Evolutionary conservation across 2,329 filamentous ascomycete genomes (phyloP).

Genomic region (Aureobasidium zeae): DNA sequence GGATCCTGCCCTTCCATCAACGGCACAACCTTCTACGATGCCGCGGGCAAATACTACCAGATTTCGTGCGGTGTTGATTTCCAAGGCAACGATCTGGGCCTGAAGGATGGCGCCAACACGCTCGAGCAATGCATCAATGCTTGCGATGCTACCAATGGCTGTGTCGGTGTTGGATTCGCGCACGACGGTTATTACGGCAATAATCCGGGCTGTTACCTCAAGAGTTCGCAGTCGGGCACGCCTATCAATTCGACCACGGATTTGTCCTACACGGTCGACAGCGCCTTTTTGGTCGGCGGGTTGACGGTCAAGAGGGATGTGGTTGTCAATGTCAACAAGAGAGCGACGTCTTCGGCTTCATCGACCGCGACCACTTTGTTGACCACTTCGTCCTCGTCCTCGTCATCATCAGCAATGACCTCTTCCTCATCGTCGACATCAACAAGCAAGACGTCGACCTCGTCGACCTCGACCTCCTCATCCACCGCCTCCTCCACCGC

Average conservation of each 20-base stretch:
- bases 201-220: slow-evolving; percentile 11
- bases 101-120: slow-evolving; percentile 8
- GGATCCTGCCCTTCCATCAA: slow-evolving; percentile 11
- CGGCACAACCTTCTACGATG: slow-evolving; percentile 9
- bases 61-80: slow-evolving; percentile 8
- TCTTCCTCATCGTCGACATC: neutral
- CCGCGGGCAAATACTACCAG: slow-evolving; percentile 2
- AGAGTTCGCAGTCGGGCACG: slow-evolving; percentile 4
- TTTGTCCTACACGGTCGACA: slow-evolving; percentile 10
- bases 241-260: neutral
- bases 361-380: neutral
- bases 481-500: neutral
- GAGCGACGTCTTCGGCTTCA: neutral
- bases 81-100: slow-evolving; percentile 13
- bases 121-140: slow-evolving; percentile 14
- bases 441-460: neutral
- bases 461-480: neutral
- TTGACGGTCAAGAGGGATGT: neutral
- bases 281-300: slow-evolving; percentile 1
- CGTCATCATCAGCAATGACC: neutral
- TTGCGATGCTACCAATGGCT: slow-evolving; percentile 6
- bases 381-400: neutral
- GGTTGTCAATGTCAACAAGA: neutral
- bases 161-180: slow-evolving; percentile 11
- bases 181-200: slow-evolving; percentile 12